Conservation (phyloP, 1,284 basidiomycete genomes). For the Afroboletus lepidellus region DNA sequence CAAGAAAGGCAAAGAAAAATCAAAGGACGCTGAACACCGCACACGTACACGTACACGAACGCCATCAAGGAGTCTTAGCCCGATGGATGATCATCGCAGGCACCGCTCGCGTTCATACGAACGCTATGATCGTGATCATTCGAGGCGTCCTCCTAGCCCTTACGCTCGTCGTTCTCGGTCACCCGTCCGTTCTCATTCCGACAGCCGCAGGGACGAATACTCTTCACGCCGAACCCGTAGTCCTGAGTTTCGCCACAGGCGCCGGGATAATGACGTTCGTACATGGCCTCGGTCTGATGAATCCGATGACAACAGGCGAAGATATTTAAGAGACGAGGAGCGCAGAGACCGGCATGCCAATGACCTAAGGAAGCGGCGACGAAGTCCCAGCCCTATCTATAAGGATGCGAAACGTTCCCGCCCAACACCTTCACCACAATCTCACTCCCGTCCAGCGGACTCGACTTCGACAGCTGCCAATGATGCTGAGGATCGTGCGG, state of each 20-base stretch:
- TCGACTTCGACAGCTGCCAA: constrained; percentile 21
- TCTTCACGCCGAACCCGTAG: constrained; percentile 30
- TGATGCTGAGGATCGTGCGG: constrained; percentile 62
- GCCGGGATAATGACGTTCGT: constrained; percentile 28
- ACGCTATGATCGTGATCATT: constrained; percentile 32
- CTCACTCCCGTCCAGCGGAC: constrained; percentile 26
- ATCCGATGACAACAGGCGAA: constrained; percentile 41
- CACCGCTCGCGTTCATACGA: constrained; percentile 40
- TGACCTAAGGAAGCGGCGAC: constrained; percentile 44
- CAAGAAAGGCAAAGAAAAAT: constrained; percentile 54
- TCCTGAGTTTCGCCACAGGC: constrained; percentile 29
- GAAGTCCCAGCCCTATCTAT: constrained; percentile 43
- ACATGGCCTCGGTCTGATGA: constrained; percentile 47
- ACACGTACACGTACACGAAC: constrained; percentile 35
- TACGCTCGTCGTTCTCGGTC: constrained; percentile 40
- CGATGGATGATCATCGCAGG: constrained; percentile 23
- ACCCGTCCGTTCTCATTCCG: constrained; percentile 27
- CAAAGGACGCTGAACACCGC: constrained; percentile 34
- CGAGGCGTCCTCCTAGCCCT: constrained; percentile 38
- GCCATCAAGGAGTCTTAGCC: constrained; percentile 41
- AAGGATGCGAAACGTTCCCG: constrained; percentile 41
- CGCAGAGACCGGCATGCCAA: constrained; percentile 21
- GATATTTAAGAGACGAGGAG: constrained; percentile 26
- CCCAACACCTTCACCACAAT: constrained; percentile 34
- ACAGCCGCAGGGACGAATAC: constrained; percentile 22